Evolutionary conservation across 2,329 filamentous ascomycete genomes (phyloP).

Genomic region (Cladosporium sp.): DNA sequence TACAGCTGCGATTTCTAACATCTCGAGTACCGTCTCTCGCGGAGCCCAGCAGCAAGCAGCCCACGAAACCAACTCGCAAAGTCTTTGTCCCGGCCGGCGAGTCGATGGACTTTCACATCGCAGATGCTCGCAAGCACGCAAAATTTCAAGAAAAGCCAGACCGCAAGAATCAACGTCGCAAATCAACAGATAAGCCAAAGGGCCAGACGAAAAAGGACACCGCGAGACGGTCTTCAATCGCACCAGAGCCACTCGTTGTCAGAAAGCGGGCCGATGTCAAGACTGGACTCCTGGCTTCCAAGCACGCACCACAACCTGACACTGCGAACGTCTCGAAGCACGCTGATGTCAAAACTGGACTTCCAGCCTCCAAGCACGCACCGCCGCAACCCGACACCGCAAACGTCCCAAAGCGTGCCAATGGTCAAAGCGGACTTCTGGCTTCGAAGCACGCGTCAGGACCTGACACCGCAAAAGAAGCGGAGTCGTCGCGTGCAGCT

Average conservation of each 20-base stretch:
- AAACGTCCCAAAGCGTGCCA: no score
- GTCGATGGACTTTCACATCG: conserved; percentile 24
- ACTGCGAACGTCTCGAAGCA: not conserved
- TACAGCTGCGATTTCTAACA: not conserved
- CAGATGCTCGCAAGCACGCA: conserved; percentile 16
- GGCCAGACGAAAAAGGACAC: no score
- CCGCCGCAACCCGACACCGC: no score
- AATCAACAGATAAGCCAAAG: not conserved
- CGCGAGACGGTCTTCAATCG: not conserved
- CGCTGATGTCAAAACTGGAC: not conserved
- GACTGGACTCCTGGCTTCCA: conserved; percentile 14
- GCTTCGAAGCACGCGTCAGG: conserved; percentile 14
- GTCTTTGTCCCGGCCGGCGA: conserved; percentile 30
- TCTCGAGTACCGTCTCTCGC: not conserved
- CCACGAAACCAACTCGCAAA: conserved; percentile 13
- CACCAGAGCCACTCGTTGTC: no score
- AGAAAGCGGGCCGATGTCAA: not conserved
- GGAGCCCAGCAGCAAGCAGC: not conserved
- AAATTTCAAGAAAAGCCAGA: not conserved
- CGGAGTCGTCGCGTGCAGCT: no score
- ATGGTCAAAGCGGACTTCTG: conserved; percentile 1
- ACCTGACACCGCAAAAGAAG: not conserved
- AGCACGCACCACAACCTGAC: conserved; percentile 5
- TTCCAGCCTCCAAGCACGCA: no score
- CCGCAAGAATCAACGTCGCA: not conserved